Evolutionary conservation across 163 green algal genomes (phyloP).

Genomic region (Prototheca cutis): DNA sequence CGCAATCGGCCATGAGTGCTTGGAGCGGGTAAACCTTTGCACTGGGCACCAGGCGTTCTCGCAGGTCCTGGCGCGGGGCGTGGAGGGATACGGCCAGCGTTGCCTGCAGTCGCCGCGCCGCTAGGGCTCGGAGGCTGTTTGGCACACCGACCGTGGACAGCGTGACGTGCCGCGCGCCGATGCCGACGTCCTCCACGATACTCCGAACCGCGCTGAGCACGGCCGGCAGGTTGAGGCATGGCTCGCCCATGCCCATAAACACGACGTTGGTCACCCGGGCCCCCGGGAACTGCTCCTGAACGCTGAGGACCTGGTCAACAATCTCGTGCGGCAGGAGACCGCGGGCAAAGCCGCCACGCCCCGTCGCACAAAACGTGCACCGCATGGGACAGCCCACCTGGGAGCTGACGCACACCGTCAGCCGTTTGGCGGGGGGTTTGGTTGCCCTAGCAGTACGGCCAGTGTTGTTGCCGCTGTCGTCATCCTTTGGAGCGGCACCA

Average conservation of each 20-base stretch:
- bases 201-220: conserved; percentile 44
- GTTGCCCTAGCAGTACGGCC: too few species aligned
- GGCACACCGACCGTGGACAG: conserved; percentile 93
- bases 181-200: conserved; percentile 56
- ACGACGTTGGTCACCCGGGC: conserved; percentile 7
- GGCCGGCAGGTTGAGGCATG: conserved; percentile 77
- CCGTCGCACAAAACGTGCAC: conserved; percentile 96
- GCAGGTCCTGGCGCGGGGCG: conserved; percentile 76
- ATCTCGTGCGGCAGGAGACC: conserved; percentile 89
- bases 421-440: too few species aligned
- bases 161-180: conserved; percentile 65
- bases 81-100: conserved; percentile 92
- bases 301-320: conserved; percentile 77
- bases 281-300: conserved; percentile 54
- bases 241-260: conserved; percentile 84
- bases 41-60: conserved; percentile 56
- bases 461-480: too few species aligned
- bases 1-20: conserved; percentile 73
- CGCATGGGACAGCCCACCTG: conserved; percentile 95
- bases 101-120: conserved; percentile 52
- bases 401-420: conserved; percentile 92
- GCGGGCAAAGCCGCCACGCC: conserved; percentile 90
- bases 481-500: too few species aligned
- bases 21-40: conserved; percentile 80
- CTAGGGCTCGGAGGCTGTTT: conserved; percentile 71